Base-by-base conservation (phyloP, 129 eudicot species). In the Escallonia rubra region DNA sequence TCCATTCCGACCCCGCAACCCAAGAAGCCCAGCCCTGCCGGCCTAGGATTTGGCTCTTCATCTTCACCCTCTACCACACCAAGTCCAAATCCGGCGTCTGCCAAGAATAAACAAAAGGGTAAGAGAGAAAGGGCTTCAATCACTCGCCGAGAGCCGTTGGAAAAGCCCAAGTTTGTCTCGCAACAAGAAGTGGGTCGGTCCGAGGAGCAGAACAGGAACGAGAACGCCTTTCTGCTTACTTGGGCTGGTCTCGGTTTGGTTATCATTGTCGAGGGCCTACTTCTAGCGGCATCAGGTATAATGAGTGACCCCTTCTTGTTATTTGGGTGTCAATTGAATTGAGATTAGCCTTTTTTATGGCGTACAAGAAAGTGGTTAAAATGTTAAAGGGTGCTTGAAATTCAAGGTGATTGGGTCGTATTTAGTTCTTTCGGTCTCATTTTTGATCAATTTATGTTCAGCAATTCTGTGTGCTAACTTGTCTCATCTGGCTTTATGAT, bases 211-310 rank as follows among this genome's bases (percentile, higher is more conserved):
- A 61, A 55, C 3, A 6, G 34, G 47, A 34, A 56, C 42, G 72
- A 57, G 55, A 59, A 49, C 10, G 72, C 59, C 14, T 54, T 54
- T 72, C 83, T 88, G 66, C 94, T 91, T 45, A 64, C 96, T 69
- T 91, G 98, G 98, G 74, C 83, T 64, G 98, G 91, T 40, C 90
- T 91, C 44, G 98, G 96, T 61, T 85, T 83, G 6, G 34, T 88
- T 40, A 85, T 91, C 65, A 83, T 91, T 16, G n/a, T 85, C 4
- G 79, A 91, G 74, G 96, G 98, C 13, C 59, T 91, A 73, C 83
- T 80, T 66, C 87, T 91, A 57, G 84, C 98, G 57, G 84, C 88
- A 8, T 91, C 98, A 77, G 98, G 98, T 91, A 72, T 43, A 23
- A 38, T 61, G 2, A 34, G 23, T 50, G 38, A 4, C 50, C 53